Base-by-base conservation (phyloP, 495 filamentous ascomycete species). In the Trichoderma orchidacearum region DNA sequence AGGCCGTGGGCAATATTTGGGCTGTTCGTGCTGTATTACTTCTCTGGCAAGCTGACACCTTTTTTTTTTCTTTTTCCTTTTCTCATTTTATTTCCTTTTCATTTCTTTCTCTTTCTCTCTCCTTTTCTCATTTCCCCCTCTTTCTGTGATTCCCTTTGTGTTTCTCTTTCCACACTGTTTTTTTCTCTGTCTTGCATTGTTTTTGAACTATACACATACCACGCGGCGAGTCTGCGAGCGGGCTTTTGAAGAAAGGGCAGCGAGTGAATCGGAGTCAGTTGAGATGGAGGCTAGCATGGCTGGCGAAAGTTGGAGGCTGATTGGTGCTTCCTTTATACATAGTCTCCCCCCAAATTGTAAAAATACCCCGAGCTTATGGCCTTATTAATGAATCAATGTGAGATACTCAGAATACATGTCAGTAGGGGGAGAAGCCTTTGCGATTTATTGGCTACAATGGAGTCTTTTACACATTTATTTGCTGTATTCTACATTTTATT, bases 151-250 rank as follows among this genome's bases (percentile, higher is more conserved):
- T 62, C 52, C 62, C 62, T 66, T 66, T 60, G 62, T 62, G 62
- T 67, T 65, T 61, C 61, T 62, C 32, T 29, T 57, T 48, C 18
- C 27, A 8, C 56, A 60, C 53, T 57, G 60, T 63, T 59, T 38
- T 55, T 51, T 64, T 67, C 62, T 65, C 63, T 66, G 61, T 70
- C 62, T 55, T 68, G 53, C 59, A 62, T 61, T 62, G 60, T 65
- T 61, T 63, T 48, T 48, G 41, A 48, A 59, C 54, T 55, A 61
- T 76, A 73, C 72, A 78, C 77, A 67, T 68, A 63, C 70, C 70
- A 70, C 74, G 73, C 70, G 70, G 75, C 68, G 65, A 63, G 72
- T 68, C 68, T 73, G 67, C 67, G 61, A 59, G 67, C 68, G 67
- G 70, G 70, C 66, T 61, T n/a, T 55, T 65, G 61, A 67, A 64